Base-by-base conservation (phyloP, 257 asterid species). In the Cordia subcordata region DNA sequence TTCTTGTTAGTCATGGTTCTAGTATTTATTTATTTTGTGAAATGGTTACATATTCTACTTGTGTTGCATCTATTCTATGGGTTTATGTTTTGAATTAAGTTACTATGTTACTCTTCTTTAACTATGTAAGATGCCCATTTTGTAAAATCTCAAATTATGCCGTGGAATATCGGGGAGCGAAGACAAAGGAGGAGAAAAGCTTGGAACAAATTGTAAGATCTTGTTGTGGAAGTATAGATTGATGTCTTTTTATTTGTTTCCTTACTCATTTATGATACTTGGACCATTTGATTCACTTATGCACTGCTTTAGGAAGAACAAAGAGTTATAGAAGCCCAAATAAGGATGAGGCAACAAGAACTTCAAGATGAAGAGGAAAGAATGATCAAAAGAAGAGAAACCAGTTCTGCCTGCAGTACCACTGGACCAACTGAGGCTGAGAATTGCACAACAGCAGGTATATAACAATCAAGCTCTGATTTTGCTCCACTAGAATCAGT, bases 281-380 rank as follows among this genome's bases (percentile, higher is more conserved):
- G 51, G 59, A 70, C 64, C 35, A 21, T 57, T 4, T 62, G 46
- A 60, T 58, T 42, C 3, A 56, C 37, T 8, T 32, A 33, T 58
- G 37, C 50, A 8, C 32, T 20, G 5, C 35, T 75, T 44, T 70
- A 93, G 99, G 99, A 93, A 81, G 99, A 93, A 68, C 96, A 93
- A 68, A 81, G 88, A 64, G 99, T 93, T 58, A 93, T 89, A 60
- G 99, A 93, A 78, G 99, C 99, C 68, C 89, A 93, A 83, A 86
- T 93, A 75, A 82, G 97, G 82, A 86, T 93, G 83, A 87, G 96
- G 74, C 89, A 87, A 67, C 91, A 93, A 78, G 96, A 93, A 71
- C 77, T 86, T 72, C 92, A 70, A 71, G 97, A 93, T 58, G 99
- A 89, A 58, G 97, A 85, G 81, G 96, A 80, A 47, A 86, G 79